A percentile compares a stretch with the other conserved stretches of the same genome.
Evolutionary conservation across 164 flowering plant genomes (phyloP).

Genomic region (Aristolochia contorta): DNA sequence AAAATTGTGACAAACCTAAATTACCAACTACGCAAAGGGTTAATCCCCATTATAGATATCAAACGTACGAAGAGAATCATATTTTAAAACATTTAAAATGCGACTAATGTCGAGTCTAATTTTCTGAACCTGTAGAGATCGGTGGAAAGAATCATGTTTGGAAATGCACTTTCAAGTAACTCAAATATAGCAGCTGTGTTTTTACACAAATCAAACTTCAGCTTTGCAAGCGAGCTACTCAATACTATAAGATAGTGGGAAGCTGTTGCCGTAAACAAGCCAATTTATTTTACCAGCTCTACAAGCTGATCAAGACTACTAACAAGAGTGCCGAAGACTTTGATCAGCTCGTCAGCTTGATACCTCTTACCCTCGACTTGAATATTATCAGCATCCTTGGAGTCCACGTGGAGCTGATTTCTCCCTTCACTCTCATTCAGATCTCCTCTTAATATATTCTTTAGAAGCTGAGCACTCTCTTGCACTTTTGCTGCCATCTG

Average conservation of each 20-base stretch:
- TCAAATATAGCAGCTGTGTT: not conserved
- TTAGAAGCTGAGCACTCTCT: slow-evolving; percentile 25
- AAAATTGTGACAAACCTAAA: no score
- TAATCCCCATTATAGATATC: no score
- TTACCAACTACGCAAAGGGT: no score
- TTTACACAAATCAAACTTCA: not conserved
- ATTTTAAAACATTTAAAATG: no score
- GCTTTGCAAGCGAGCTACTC: not conserved
- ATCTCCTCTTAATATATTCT: slow-evolving; percentile 28
- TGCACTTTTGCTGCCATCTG: slow-evolving; percentile 19
- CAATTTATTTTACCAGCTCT: slow-evolving; percentile 9
- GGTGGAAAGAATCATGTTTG: no score
- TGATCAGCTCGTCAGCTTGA: slow-evolving; percentile 50
- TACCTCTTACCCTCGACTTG: slow-evolving; percentile 23
- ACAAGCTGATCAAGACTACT: slow-evolving; percentile 28
- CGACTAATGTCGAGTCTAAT: no score
- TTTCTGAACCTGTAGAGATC: no score
- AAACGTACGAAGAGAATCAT: no score
- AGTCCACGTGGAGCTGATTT: slow-evolving; percentile 3
- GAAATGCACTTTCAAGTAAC: no score
- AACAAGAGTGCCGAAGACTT: slow-evolving; percentile 32
- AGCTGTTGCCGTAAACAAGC: no score
- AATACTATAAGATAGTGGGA: no score
- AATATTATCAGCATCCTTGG: slow-evolving; percentile 5
- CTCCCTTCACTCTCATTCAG: slow-evolving; percentile 8